Evolutionary conservation across 139 green algal species (phyloP).

Genomic region (Coelastrella sp.): DNA sequence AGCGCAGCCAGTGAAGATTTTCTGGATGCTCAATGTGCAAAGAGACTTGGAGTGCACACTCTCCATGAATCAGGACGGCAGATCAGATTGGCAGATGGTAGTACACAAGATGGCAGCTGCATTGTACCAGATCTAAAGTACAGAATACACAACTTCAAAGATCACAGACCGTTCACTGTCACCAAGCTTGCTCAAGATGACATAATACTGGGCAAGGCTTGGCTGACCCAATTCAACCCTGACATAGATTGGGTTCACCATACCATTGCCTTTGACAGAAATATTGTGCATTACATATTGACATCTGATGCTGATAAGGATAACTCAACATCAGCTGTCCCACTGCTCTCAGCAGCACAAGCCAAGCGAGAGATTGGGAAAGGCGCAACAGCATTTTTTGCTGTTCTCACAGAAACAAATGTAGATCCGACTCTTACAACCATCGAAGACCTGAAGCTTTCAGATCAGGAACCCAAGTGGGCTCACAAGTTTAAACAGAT

Average conservation of each 20-base stretch:
- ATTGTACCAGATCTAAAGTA: not conserved
- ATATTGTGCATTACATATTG: not conserved
- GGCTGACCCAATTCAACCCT: slow-evolving; percentile 28
- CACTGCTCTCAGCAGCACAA: not conserved
- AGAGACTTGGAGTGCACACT: no score
- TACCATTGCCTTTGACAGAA: not conserved
- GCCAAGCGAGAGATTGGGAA: not conserved
- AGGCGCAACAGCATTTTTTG: not conserved
- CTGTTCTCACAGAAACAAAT: no score
- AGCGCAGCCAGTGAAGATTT: not conserved
- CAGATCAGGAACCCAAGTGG: no score
- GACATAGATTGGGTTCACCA: not conserved
- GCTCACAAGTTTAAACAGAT: no score
- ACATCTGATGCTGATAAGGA: not conserved
- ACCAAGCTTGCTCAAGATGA: slow-evolving; percentile 5
- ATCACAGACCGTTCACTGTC: not conserved
- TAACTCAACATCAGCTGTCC: not conserved
- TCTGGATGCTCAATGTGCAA: no score
- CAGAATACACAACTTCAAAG: not conserved
- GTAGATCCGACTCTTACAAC: no score
- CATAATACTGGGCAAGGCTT: not conserved
- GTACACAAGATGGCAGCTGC: not conserved
- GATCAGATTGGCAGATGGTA: not conserved
- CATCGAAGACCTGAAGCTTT: no score
- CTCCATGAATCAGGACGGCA: not conserved